Base-by-base conservation (phyloP, 352 stramenopile genomes). In the Phytophthora cactorum region DNA sequence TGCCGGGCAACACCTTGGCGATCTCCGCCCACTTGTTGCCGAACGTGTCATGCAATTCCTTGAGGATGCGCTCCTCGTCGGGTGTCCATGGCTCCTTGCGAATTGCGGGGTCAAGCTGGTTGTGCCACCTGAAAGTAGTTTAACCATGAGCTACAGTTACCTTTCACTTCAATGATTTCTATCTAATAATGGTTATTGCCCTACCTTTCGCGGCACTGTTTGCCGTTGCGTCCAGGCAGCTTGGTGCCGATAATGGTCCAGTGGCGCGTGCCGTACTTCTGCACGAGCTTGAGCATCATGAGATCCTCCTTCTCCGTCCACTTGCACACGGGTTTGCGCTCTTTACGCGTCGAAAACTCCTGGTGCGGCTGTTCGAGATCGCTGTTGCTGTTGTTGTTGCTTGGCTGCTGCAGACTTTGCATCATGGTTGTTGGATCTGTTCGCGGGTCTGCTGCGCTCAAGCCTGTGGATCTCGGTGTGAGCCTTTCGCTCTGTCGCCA, bases 161-260 rank as follows among this genome's bases (percentile, higher is more conserved):
- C 38, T 10, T 57, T 2, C 22, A 45, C 38, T 56, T 36, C 11
- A 58, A 63, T 41, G 22, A 38, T 10, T 47, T 5, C 31, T 32
- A 64, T 45, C 45, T 55, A 25, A 63, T 50, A 68, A 52, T 6
- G 8, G 45, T 38, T 36, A 32, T 11, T 38, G 10, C 52, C 64
- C 11, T 65, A 91, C 84, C 96, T 86, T 82, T 99, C 96, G 41
- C 95, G 88, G 62, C 96, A 99, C 77, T 99, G 96, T 61, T 98
- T 98, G 67, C 89, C 89, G 62, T 94, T 95, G 52, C 97, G 81
- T 1, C 97, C 97, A 15, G 96, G 95, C 45, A 99, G 78, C 45
- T 96, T 91, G 17, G 98, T 99, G 55, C 97, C 95, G 59, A 99
- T 99, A 74, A 98, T 88, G 12, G 93, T 97, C 98, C 98, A 99